Conservation (phyloP, 1,284 basidiomycete genomes). For the Austropuccinia psidii region DNA sequence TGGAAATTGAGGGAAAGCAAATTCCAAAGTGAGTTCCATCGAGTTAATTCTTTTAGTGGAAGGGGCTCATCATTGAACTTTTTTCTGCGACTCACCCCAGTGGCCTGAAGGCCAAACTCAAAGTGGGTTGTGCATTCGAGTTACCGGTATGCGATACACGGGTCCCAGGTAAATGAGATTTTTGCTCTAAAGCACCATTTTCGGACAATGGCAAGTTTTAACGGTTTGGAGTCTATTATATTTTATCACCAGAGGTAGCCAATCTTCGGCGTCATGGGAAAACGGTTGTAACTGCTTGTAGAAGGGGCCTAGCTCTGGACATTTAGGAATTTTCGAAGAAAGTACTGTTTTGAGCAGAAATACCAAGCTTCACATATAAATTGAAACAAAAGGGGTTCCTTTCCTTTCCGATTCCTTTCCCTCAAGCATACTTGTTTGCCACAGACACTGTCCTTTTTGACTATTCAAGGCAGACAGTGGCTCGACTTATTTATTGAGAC, state of each 20-base stretch:
- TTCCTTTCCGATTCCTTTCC: too few relatives aligned
- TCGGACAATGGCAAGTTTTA: neutral
- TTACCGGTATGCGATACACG: slow-evolving; percentile 25
- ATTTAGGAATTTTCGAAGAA: too few relatives aligned
- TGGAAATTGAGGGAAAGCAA: slow-evolving; percentile 24
- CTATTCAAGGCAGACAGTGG: too few relatives aligned
- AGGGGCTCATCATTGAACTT: too few relatives aligned
- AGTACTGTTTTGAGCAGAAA: too few relatives aligned
- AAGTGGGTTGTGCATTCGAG: slow-evolving; percentile 26
- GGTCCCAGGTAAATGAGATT: slow-evolving; percentile 12
- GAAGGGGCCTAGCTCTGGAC: slow-evolving; percentile 17
- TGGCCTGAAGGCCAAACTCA: neutral
- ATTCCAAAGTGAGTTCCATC: slow-evolving; percentile 3
- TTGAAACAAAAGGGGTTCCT: too few relatives aligned
- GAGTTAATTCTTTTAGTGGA: neutral
- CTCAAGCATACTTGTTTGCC: too few relatives aligned
- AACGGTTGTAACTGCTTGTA: slow-evolving; percentile 21
- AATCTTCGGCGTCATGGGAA: neutral
- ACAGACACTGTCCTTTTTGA: too few relatives aligned
- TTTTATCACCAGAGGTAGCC: slow-evolving; percentile 15
- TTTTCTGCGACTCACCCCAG: neutral
- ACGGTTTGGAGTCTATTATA: neutral
- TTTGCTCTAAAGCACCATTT: neutral
- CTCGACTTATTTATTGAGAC: too few relatives aligned
- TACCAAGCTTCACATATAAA: too few relatives aligned